Conservation (phyloP, 2,329 filamentous ascomycete species). For the Scytalidium sp. region DNA sequence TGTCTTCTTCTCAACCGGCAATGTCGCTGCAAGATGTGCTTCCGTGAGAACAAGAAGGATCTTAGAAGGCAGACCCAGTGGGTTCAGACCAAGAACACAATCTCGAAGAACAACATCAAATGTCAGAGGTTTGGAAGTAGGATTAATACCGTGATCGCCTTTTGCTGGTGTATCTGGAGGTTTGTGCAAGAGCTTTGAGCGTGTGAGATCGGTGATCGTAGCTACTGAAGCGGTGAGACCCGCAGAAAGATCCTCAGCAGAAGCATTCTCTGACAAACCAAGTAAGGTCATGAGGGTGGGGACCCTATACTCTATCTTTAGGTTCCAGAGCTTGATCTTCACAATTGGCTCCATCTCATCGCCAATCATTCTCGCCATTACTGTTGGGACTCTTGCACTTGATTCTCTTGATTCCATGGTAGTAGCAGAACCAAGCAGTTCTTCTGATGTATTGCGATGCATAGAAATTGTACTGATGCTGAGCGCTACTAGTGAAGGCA, state of each 20-base stretch:
- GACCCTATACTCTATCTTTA: conserved; percentile 86
- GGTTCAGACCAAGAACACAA: conserved; percentile 82
- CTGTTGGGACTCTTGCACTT: conserved; percentile 51
- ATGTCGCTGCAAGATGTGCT: conserved; percentile 64
- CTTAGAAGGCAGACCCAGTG: conserved; percentile 71
- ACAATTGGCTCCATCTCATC: conserved; percentile 92
- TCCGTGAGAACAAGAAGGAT: conserved; percentile 76
- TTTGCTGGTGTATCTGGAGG: background rate
- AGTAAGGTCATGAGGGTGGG: conserved; percentile 78
- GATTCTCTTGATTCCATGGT: conserved; percentile 23
- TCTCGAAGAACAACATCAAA: conserved; percentile 77
- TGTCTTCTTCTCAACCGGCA: conserved; percentile 64
- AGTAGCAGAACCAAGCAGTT: conserved; percentile 60
- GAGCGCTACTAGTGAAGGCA: conserved; percentile 80
- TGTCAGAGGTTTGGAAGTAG: conserved; percentile 53
- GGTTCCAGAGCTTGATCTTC: conserved; percentile 81
- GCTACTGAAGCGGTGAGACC: conserved; percentile 78
- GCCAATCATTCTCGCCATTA: conserved; percentile 88
- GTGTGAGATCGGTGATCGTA: conserved; percentile 66
- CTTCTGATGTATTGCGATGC: conserved; percentile 64
- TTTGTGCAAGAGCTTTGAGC: conserved; percentile 33
- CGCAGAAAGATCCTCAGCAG: conserved; percentile 69
- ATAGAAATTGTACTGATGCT: conserved; percentile 63
- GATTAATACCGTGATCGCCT: conserved; percentile 15
- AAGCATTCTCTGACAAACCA: conserved; percentile 63